Evolutionary conservation across 108 stramenopile genomes (phyloP).

Genomic region (Aurantiochytrium sp.): DNA sequence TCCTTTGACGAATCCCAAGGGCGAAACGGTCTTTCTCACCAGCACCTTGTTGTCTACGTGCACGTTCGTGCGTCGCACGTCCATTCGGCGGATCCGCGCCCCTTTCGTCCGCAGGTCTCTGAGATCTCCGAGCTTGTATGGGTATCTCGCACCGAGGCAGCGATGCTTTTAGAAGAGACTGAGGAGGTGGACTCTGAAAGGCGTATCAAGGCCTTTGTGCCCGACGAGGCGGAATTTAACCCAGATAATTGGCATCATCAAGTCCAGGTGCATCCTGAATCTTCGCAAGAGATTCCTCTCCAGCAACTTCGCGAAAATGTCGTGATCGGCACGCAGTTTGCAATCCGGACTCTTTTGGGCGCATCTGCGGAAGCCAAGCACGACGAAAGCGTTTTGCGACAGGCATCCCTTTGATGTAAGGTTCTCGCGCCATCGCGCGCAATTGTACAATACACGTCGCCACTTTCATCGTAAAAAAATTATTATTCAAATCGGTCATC

Average conservation of each 20-base stretch:
- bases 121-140: neutral
- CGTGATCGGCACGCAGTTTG: conserved; percentile 5
- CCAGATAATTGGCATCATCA: neutral
- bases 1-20: neutral
- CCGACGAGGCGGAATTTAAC: neutral
- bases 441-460: too few relatives aligned
- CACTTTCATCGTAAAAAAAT: too few relatives aligned
- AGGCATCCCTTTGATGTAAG: too few relatives aligned
- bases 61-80: neutral
- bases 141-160: neutral
- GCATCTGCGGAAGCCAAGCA: too few relatives aligned
- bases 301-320: neutral
- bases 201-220: neutral
- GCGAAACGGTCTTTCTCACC: neutral
- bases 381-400: too few relatives aligned
- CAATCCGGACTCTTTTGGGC: neutral
- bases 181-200: neutral
- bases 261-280: neutral
- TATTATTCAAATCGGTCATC: too few relatives aligned
- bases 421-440: too few relatives aligned
- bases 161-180: neutral
- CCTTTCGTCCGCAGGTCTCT: neutral
- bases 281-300: neutral
- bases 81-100: neutral
- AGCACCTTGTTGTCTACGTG: neutral